Evolutionary conservation across 306 rosid genomes (phyloP), one percentile per base, ranked within the genome.

Genomic region (Morella rubra): DNA sequence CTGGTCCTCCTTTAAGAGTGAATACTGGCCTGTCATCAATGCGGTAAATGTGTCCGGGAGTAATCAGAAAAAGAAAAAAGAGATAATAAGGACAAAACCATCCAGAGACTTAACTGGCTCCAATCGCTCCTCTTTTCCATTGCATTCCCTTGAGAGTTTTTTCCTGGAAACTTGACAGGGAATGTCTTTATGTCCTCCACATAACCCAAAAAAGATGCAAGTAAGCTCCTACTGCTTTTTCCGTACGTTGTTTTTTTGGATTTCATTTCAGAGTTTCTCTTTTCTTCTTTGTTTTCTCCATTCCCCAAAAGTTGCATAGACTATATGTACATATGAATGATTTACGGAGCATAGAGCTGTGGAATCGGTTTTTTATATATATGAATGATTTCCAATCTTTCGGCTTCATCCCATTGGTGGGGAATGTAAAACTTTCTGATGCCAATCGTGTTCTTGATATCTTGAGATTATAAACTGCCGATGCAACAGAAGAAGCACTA

Each of bases 111-210:
- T 70, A 77, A 79, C 71, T 64, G 20, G 71, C 76, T 85, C 68
- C 70, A n/a, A 65, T 77, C 73, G 55, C 65, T 68, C 49, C 47
- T 42, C 69, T 60, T 76, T 59, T 54, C 62, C 74, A 59, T 46
- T 51, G 46, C 90, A 88, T 85, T 85, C 89, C 90, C 87, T 79
- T 18, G 83, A 80, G 75, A 80, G 78, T 82, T 90, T 61, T 80
- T 27, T 32, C 20, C 42, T 22, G 20, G 69, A 81, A 80, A 81
- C 77, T 75, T 76, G 69, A 81, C 41, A 80, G 89, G 91, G 93
- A 79, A 86, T 86, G 90, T 79, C 16, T 32, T 49, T 5, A 44
- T 69, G 71, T 74, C 81, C 47, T 72, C 59, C 50, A 62, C 70
- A 44, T 44, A 5, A 64, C 32, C 69, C 6, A 56, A 32, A 64